Conservation (phyloP, 192 early-diverging fungal species). For the Coemansia sp. region DNA sequence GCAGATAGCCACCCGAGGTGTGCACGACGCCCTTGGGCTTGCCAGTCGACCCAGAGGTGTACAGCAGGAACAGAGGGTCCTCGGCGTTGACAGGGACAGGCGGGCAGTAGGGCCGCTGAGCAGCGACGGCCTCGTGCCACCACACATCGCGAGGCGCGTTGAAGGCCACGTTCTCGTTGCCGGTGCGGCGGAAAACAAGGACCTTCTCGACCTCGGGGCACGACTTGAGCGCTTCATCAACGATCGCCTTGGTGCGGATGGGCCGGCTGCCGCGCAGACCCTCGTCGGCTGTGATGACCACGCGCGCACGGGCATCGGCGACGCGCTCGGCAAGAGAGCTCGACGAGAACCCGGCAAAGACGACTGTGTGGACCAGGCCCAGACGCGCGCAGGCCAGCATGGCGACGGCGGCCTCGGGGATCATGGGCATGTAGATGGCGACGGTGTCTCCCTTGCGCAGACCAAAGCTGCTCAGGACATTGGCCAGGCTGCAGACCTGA, state of each 20-base stretch:
- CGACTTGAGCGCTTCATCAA: slow-evolving; percentile 81
- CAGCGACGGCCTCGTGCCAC: slow-evolving; percentile 89
- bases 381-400: slow-evolving; percentile 95
- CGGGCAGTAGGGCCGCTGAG: slow-evolving; percentile 85
- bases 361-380: slow-evolving; percentile 89
- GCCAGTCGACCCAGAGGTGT: slow-evolving; percentile 90
- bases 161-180: slow-evolving; percentile 74
- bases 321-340: slow-evolving; percentile 92
- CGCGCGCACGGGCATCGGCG: slow-evolving; percentile 71
- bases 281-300: slow-evolving; percentile 94
- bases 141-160: slow-evolving; percentile 77
- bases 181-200: slow-evolving; percentile 89
- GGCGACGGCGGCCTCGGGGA: slow-evolving; percentile 88
- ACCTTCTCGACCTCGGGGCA: slow-evolving; percentile 81
- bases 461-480: slow-evolving; percentile 78
- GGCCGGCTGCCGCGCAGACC: slow-evolving; percentile 88
- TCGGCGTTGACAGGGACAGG: slow-evolving; percentile 82
- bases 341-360: slow-evolving; percentile 96
- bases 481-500: slow-evolving; percentile 83
- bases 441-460: slow-evolving; percentile 92
- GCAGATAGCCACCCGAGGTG: slow-evolving; percentile 92
- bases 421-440: slow-evolving; percentile 97
- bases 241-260: slow-evolving; percentile 89
- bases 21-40: slow-evolving; percentile 93
- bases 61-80: slow-evolving; percentile 94